These are phyloP conservation scores for Cutaneotrichosporon arboriforme DNA, from an alignment of 1,284 basidiomycete genomes.

Conservation along the genomic window DNA sequence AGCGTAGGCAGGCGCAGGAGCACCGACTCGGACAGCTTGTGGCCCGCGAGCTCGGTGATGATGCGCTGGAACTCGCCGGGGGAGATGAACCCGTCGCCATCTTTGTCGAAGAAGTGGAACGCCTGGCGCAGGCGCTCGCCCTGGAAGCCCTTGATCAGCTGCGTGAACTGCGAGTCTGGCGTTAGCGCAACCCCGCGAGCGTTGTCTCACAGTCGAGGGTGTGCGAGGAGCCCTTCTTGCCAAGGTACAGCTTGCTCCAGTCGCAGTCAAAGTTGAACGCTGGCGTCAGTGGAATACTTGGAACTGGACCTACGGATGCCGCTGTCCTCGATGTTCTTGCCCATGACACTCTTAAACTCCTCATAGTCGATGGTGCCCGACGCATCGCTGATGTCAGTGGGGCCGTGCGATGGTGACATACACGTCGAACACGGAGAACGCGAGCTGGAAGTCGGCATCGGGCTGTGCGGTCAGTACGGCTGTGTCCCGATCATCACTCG, in stretches of 20 bases:
- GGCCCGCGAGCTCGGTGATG: constrained; percentile 86
- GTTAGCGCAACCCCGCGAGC: neutral
- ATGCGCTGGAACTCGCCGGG: constrained; percentile 90
- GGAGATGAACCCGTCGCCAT: constrained; percentile 83
- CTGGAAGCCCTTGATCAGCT: constrained; percentile 91
- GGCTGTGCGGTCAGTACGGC: constrained; percentile 52
- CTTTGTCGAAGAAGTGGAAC: constrained; percentile 79
- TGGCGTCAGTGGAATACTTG: constrained; percentile 12
- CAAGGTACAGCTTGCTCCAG: constrained; percentile 91
- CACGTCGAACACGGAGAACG: constrained; percentile 94
- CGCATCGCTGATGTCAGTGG: constrained; percentile 57
- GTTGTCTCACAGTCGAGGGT: constrained; percentile 75
- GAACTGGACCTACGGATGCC: constrained; percentile 57
- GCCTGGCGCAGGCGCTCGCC: constrained; percentile 90
- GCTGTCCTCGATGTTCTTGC: constrained; percentile 58
- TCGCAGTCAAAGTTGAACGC: constrained; percentile 90
- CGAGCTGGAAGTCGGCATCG: constrained; percentile 92
- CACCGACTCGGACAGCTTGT: constrained; percentile 87
- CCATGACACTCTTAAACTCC: constrained; percentile 87
- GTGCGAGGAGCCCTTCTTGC: constrained; percentile 79
- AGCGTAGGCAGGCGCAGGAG: constrained; percentile 83
- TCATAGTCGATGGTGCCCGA: constrained; percentile 84
- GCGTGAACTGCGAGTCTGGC: constrained; percentile 83
- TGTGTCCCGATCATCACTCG: neutral
- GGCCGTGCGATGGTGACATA: constrained; percentile 48